These are phyloP conservation scores for Venturia pyrina DNA, from an alignment of 2,329 filamentous ascomycete species.

Conservation along the genomic window DNA sequence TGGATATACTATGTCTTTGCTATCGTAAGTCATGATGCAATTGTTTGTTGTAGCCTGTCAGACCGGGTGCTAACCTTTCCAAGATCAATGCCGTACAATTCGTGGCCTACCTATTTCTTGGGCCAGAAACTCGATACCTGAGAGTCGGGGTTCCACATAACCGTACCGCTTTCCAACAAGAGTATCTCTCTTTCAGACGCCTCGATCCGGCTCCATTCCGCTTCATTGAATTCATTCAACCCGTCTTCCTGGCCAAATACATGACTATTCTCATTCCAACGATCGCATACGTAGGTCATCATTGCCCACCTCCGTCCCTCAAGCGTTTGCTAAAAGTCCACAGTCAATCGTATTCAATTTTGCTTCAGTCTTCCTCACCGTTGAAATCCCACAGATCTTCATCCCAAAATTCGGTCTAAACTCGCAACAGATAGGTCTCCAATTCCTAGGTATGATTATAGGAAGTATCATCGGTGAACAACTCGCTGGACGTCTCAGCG, in stretches of 20 bases:
- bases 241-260: slow-evolving; percentile 36
- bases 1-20: slow-evolving; percentile 52
- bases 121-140: slow-evolving; percentile 46
- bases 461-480: slow-evolving; percentile 50
- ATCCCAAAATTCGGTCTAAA: slow-evolving; percentile 46
- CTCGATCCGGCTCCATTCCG: slow-evolving; percentile 44
- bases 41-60: background rate
- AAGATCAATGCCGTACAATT: slow-evolving; percentile 45
- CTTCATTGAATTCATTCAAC: slow-evolving; percentile 41
- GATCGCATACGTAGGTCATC: slow-evolving; percentile 31
- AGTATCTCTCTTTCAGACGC: slow-evolving; percentile 33
- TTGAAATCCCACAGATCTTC: slow-evolving; percentile 52
- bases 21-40: background rate
- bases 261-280: slow-evolving; percentile 42
- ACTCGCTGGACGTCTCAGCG: slow-evolving; percentile 43
- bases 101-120: slow-evolving; percentile 45
- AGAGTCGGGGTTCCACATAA: slow-evolving; percentile 27
- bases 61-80: slow-evolving; percentile 1
- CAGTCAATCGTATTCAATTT: slow-evolving; percentile 47
- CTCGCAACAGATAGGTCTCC: slow-evolving; percentile 47
- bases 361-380: slow-evolving; percentile 41
- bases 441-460: slow-evolving; percentile 47
- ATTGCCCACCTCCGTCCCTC: background rate
- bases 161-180: slow-evolving; percentile 33
- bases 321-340: background rate